Base-by-base conservation (phyloP, 108 stramenopile genomes). In the Skeletonema marinoi region DNA sequence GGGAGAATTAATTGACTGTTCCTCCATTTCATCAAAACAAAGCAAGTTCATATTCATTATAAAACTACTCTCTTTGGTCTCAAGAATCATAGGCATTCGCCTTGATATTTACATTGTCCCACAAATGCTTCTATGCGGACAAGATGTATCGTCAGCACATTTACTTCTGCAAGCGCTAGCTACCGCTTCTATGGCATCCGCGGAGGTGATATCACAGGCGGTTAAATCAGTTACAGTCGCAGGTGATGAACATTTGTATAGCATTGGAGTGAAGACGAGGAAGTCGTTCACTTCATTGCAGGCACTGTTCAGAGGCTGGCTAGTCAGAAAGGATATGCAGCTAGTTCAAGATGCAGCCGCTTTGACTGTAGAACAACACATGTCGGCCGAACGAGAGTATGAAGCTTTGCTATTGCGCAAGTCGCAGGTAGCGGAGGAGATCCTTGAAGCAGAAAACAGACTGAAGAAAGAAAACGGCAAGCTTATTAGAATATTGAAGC, bases 81-180 rank as follows among this genome's bases (percentile, higher is more conserved):
- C 78, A 10, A 19, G 29, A 48, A 32, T 69, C n/a, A 54, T 31
- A 38, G 73, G 66, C 42, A 41, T 41, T 31, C 50, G 66, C 21
- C 32, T 59, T 44, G 78, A 80, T 63, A 54, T 80, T 6, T 80
- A 46, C 16, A 33, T 74, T 39, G 60, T 73, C 35, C 78, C 78
- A 48, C 9, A 66, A 11, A 68, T 67, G 48, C 58, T 80, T 36
- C 66, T 74, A 59, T 74, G 59, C 31, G 73, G 78, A 29, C 73
- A 74, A 62, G 73, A 74, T 75, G 66, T 54, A 11, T 44, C 62
- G 33, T 42, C 50, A 12, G 74, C 78, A 25, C 66, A 75, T 33
- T 4, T 11, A 50, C 68, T 80, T 16, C 30, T 80, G 8, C 58
- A 32, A 38, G 73, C 78, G 6, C 32, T 80, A 41, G 66, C 35